These are phyloP conservation scores for Vanrija sp. DNA, from an alignment of 1,284 basidiomycete genomes.

Conservation along the genomic window DNA sequence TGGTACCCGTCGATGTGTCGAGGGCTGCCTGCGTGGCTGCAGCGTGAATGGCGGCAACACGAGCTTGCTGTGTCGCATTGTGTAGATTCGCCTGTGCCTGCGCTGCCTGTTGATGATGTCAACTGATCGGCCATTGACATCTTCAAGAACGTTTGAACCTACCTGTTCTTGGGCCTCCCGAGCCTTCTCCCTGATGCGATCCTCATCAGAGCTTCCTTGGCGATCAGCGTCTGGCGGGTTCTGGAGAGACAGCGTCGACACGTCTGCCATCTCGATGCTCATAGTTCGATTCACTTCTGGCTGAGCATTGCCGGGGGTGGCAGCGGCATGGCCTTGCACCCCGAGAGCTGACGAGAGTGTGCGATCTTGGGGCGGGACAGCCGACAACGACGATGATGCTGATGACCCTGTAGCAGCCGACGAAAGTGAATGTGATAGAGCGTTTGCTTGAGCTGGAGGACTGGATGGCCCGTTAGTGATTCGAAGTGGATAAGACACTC, in stretches of 20 bases:
- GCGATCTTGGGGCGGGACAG: conserved; percentile 26
- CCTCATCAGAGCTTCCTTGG: conserved; percentile 37
- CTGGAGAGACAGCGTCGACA: conserved; percentile 21
- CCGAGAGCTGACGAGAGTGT: conserved; percentile 31
- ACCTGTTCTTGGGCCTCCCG: conserved; percentile 48
- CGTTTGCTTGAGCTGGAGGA: neutral
- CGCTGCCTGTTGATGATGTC: conserved; percentile 32
- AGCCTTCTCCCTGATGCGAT: conserved; percentile 46
- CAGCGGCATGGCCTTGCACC: conserved; percentile 13
- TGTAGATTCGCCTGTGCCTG: conserved; percentile 48
- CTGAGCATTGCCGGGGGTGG: neutral
- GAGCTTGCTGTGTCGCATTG: conserved; percentile 48
- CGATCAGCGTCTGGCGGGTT: conserved; percentile 15
- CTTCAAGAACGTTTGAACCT: conserved; percentile 4
- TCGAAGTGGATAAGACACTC: neutral
- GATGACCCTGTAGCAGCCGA: conserved; percentile 20
- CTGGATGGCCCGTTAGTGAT: neutral
- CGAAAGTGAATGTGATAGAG: conserved; percentile 5
- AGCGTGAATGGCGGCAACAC: conserved; percentile 50
- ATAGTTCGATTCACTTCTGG: conserved; percentile 26
- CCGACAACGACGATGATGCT: conserved; percentile 29
- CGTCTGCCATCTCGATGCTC: conserved; percentile 45
- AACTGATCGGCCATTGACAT: neutral
- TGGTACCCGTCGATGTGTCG: conserved; percentile 27
- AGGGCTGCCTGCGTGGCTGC: conserved; percentile 47